phyloP scores from a whole-genome alignment of 148 eudicot genomes.

The Nyssa sinensis region DNA sequence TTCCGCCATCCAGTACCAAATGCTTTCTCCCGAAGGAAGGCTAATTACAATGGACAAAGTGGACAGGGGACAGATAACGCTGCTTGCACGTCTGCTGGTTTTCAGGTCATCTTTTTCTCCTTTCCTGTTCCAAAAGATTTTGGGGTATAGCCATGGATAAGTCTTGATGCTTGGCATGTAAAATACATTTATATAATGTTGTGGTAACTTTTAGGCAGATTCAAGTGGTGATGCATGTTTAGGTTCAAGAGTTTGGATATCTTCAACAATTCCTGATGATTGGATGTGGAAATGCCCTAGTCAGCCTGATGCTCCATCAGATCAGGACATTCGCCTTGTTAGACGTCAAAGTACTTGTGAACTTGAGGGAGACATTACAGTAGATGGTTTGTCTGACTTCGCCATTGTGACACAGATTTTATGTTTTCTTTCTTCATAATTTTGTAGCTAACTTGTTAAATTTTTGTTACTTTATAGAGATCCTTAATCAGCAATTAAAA shows the following conservation, averaged over 20 bases:
- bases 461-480: slow-evolving; percentile 46
- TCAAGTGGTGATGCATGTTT: slow-evolving; percentile 26
- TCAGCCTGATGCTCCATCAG: slow-evolving; percentile 42
- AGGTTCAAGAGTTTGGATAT: slow-evolving; percentile 54
- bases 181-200: background rate
- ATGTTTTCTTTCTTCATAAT: background rate
- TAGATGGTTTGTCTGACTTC: slow-evolving; percentile 54
- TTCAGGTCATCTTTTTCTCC: slow-evolving; percentile 43
- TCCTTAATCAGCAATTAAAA: slow-evolving; percentile 73
- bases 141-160: background rate
- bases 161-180: background rate
- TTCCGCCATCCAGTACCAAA: slow-evolving; percentile 76
- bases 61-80: slow-evolving; percentile 18
- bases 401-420: background rate
- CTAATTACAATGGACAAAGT: slow-evolving; percentile 13
- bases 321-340: slow-evolving; percentile 24
- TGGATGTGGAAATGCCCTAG: slow-evolving; percentile 68
- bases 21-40: slow-evolving; percentile 25
- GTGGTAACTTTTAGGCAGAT: slow-evolving; percentile 58
- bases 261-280: slow-evolving; percentile 67
- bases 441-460: background rate
- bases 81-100: slow-evolving; percentile 32
- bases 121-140: background rate
- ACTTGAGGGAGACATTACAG: slow-evolving; percentile 83
- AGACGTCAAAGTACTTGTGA: slow-evolving; percentile 78